phyloP scores from a whole-genome alignment of 202 grass and related monocot genomes.

The Musa balbisiana region DNA sequence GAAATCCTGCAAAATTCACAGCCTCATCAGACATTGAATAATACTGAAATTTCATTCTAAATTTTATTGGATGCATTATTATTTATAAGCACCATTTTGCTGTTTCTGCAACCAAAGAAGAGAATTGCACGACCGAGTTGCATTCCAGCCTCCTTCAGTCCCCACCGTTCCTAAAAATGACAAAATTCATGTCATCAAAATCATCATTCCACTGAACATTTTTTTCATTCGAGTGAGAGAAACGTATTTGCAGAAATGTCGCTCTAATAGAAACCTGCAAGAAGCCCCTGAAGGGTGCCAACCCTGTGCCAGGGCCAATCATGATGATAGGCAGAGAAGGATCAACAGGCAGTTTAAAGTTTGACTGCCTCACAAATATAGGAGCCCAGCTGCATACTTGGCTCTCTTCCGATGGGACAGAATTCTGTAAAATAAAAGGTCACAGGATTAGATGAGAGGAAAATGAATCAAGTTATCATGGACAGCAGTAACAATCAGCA shows the following conservation, averaged over 20 bases:
- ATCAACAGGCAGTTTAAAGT: neutral
- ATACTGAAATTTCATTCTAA: neutral
- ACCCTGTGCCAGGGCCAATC: neutral
- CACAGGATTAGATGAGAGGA: neutral
- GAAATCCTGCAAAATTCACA: neutral
- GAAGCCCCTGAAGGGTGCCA: constrained; percentile 1
- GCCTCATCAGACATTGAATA: too few species aligned
- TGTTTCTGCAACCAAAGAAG: neutral
- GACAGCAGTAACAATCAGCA: too few species aligned
- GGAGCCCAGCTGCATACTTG: neutral
- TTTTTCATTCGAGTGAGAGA: neutral
- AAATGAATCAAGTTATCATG: neutral
- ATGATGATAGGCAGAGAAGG: neutral
- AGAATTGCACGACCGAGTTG: neutral
- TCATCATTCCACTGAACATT: neutral
- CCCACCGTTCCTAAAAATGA: neutral
- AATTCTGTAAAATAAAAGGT: neutral
- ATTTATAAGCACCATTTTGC: neutral
- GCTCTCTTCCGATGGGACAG: neutral
- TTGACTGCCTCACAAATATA: neutral
- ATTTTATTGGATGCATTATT: neutral
- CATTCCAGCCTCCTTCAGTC: neutral
- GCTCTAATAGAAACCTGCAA: neutral
- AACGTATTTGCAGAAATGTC: neutral
- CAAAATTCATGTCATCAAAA: neutral